Conservation (phyloP, 2,329 filamentous ascomycete genomes). For the Aspergillus sp. region DNA sequence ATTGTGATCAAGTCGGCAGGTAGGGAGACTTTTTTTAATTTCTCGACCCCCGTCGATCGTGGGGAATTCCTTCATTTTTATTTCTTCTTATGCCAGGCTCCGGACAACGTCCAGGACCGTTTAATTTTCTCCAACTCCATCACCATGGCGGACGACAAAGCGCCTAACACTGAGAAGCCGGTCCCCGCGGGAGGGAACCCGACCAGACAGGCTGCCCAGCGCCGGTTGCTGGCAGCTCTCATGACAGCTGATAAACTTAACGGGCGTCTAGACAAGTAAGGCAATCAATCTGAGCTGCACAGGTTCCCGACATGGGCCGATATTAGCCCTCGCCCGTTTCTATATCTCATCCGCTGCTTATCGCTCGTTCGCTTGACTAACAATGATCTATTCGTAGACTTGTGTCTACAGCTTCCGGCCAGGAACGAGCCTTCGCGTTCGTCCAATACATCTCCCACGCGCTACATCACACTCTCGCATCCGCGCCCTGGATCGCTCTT, state of each 20-base stretch:
- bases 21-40: background rate
- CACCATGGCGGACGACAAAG: constrained; percentile 18
- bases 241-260: constrained; percentile 29
- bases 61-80: background rate
- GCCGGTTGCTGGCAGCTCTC: constrained; percentile 28
- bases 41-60: background rate
- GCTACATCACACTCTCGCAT: constrained; percentile 60
- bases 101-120: constrained; percentile 13
- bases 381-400: constrained; percentile 46
- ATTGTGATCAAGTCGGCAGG: background rate
- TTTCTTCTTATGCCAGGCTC: constrained; percentile 24
- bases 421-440: constrained; percentile 69
- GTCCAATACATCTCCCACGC: constrained; percentile 67
- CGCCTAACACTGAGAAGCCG: constrained; percentile 25
- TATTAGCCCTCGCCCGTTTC: too few species aligned
- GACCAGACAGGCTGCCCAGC: constrained; percentile 14
- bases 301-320: too few species aligned
- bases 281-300: background rate
- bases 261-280: constrained; percentile 33
- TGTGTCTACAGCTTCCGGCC: constrained; percentile 66
- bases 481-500: constrained; percentile 45
- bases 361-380: constrained; percentile 39
- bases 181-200: constrained; percentile 14
- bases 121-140: constrained; percentile 2
- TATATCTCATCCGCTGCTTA: constrained; percentile 24